Evolutionary conservation across 345 rosid species (phyloP).

Genomic region (Orychophragmus violaceus): DNA sequence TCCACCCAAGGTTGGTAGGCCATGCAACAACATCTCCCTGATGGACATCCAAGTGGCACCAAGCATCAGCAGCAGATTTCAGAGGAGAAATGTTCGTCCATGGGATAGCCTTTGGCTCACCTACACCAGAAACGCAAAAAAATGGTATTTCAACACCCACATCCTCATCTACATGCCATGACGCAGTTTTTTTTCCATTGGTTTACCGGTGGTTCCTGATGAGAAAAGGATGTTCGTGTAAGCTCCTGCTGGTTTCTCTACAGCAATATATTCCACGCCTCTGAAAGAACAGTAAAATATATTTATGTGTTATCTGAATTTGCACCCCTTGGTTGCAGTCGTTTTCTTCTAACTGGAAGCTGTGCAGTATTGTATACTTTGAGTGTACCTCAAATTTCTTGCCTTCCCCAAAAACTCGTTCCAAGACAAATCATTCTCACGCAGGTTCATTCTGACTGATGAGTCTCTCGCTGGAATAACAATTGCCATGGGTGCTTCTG

Average conservation of each 20-base stretch:
- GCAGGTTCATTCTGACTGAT: conserved; percentile 46
- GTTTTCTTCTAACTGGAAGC: neutral
- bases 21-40: conserved; percentile 76
- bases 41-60: conserved; percentile 95
- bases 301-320: neutral
- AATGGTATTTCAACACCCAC: neutral
- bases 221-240: conserved; percentile 88
- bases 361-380: neutral
- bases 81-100: conserved; percentile 75
- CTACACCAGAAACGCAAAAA: conserved; percentile 41
- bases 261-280: conserved; percentile 60
- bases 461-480: conserved; percentile 62
- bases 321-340: neutral
- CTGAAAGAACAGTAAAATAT: conserved; percentile 33
- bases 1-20: conserved; percentile 99
- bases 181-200: neutral
- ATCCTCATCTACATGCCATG: conserved; percentile 6
- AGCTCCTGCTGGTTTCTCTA: conserved; percentile 72
- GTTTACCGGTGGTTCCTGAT: conserved; percentile 94
- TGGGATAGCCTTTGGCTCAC: conserved; percentile 97
- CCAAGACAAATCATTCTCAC: conserved; percentile 80
- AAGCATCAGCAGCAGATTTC: conserved; percentile 96
- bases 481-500: conserved; percentile 79
- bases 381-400: conserved; percentile 44
- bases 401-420: conserved; percentile 57